Evolutionary conservation across 2,329 filamentous ascomycete genomes (phyloP).

Genomic region (Penicillium sp.): DNA sequence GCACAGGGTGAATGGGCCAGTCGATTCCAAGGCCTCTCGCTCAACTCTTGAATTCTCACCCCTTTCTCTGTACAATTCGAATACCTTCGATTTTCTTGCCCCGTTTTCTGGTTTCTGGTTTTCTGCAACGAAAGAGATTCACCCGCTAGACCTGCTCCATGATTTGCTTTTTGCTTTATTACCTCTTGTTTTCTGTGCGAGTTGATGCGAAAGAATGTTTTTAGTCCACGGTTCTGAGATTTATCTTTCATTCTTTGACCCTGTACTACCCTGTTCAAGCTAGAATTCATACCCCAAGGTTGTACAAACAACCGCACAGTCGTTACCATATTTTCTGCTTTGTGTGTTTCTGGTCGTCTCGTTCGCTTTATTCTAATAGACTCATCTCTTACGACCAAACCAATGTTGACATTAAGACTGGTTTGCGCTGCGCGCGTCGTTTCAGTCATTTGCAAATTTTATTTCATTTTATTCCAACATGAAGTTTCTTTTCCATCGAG

Average conservation of each 20-base stretch:
- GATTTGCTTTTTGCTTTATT: neutral
- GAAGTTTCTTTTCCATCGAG: neutral
- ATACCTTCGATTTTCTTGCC: neutral
- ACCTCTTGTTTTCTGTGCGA: neutral
- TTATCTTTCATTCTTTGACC: neutral
- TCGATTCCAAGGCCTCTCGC: slow-evolving; percentile 70
- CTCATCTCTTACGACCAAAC: neutral
- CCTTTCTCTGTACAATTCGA: slow-evolving; percentile 6
- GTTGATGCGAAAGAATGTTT: slow-evolving; percentile 1
- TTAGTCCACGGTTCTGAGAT: neutral
- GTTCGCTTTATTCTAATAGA: slow-evolving; percentile 1
- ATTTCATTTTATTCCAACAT: neutral
- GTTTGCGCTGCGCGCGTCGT: slow-evolving; percentile 1
- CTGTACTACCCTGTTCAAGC: slow-evolving; percentile 11
- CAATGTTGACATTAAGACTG: slow-evolving; percentile 10
- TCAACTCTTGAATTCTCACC: slow-evolving; percentile 55
- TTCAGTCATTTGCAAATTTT: neutral
- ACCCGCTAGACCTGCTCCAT: neutral
- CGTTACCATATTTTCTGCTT: slow-evolving; percentile 6
- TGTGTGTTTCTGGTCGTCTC: neutral
- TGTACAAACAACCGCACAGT: slow-evolving; percentile 7
- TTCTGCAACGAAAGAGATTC: slow-evolving; percentile 1
- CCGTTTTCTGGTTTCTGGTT: neutral
- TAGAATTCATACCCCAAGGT: slow-evolving; percentile 19
- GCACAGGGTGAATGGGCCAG: slow-evolving; percentile 59